Conservation (phyloP, 2,329 filamentous ascomycete species). For the Ilyonectria mors-panacis region DNA sequence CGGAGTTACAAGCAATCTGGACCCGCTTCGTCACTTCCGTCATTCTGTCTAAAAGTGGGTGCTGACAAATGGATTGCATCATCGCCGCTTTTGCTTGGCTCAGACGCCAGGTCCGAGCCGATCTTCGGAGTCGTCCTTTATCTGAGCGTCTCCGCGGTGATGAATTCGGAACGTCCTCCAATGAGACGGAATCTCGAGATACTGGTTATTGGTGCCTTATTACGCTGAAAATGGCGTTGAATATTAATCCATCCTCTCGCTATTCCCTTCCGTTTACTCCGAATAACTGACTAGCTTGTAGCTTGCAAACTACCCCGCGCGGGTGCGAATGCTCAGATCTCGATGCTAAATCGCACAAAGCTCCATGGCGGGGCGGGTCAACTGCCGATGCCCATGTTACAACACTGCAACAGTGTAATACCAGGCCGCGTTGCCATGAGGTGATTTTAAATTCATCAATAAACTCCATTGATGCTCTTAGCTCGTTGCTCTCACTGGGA, state of each 20-base stretch:
- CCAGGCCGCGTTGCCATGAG: not conserved
- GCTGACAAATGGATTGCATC: constrained; percentile 49
- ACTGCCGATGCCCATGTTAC: constrained; percentile 6
- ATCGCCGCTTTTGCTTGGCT: constrained; percentile 28
- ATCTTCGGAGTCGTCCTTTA: constrained; percentile 37
- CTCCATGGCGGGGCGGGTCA: constrained; percentile 21
- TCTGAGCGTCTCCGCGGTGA: not conserved
- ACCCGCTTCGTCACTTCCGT: constrained; percentile 46
- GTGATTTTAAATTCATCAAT: not conserved
- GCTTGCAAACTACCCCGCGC: constrained; percentile 1
- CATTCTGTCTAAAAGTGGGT: constrained; percentile 39
- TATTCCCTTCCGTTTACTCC: not conserved
- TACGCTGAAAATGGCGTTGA: not conserved
- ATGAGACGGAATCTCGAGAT: not conserved
- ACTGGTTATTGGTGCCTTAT: not conserved
- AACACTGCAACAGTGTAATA: not conserved
- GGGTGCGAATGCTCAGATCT: constrained; percentile 10
- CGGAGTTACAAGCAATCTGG: constrained; percentile 35
- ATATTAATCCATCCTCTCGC: not conserved
- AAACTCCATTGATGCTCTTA: not conserved
- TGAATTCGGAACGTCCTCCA: constrained; percentile 8
- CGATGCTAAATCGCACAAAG: constrained; percentile 11
- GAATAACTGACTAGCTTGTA: not conserved
- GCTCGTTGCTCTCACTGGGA: not conserved
- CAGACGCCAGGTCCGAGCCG: constrained; percentile 25